Evolutionary conservation across 75 land plant genomes (phyloP), one percentile per base, ranked within the genome.

Genomic region (Cryptomeria japonica): DNA sequence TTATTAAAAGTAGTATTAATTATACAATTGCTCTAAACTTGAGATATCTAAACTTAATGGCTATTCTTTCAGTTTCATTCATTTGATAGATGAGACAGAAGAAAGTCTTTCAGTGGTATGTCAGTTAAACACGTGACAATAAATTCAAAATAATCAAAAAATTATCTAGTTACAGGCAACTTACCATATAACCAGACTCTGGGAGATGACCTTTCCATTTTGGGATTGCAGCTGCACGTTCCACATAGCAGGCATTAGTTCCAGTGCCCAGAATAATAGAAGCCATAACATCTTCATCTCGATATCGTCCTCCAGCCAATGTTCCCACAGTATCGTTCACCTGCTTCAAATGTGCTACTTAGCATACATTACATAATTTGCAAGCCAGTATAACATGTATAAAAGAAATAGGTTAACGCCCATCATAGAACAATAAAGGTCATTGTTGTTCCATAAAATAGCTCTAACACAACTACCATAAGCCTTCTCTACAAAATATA

Each of bases 241-340:
- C 96, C 32, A 96, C 91, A 64, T 96, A 94, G 87, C 97, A 96
- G 37, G 97, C 97, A 90, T 94, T 94, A 14, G 97, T 94, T 56
- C 97, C 96, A 64, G 94, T 96, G 14, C 97, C 97, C 49, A 96
- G 87, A 86, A 96, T 94, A 44, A 96, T 93, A 85, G 94, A 92
- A 89, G 89, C 92, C 92, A 91, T 88, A 3, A 92, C 95, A 88
- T 96, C 96, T 39, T 92, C 90, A 76, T 94, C 95, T 82, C 86
- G 87, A 72, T 96, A 92, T 19, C 91, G 89, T 31, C 92, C 93
- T 44, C 92, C 93, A n/a, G 96, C 96, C 37, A 94, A 90, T 37
- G 94, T 94, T 53, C 94, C 92, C 32, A 93, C 93, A 3, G 96
- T 88, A 80, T 95, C 95, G 91, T 96, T 96, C 18, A 95, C 93